Percentiles rank a stretch among this genome's conserved stretches.
phyloP scores from a whole-genome alignment of 2,329 filamentous ascomycete species.

The Xylariales sp. region DNA sequence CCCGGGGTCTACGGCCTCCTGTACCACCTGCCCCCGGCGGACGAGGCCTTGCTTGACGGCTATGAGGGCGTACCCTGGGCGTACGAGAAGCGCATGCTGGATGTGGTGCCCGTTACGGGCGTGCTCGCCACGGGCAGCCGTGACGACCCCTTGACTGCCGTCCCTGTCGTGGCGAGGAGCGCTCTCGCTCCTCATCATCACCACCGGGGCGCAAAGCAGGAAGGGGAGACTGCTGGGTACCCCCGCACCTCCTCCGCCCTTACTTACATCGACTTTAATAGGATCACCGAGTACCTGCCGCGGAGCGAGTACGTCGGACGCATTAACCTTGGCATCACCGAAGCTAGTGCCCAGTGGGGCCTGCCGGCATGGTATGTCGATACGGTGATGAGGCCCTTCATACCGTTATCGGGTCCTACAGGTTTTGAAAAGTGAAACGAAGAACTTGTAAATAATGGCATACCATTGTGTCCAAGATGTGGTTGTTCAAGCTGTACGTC shows the following conservation, averaged over 20 bases:
- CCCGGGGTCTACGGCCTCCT: constrained; percentile 53
- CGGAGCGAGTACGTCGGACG: constrained; percentile 55
- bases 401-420: too few species aligned
- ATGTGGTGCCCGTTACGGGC: constrained; percentile 26
- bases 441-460: too few species aligned
- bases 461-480: too few species aligned
- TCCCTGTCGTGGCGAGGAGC: too few species aligned
- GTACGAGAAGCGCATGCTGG: constrained; percentile 51
- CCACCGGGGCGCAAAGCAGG: too few species aligned
- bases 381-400: constrained; percentile 45
- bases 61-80: constrained; percentile 61
- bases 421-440: too few species aligned
- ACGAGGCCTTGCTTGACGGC: constrained; percentile 48
- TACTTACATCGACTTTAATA: constrained; percentile 54
- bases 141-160: too few species aligned
- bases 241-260: too few species aligned
- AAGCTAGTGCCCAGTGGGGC: constrained; percentile 49
- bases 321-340: constrained; percentile 60
- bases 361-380: constrained; percentile 53
- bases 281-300: constrained; percentile 34
- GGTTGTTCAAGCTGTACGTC: too few species aligned
- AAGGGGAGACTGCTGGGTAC: too few species aligned
- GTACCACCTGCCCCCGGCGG: constrained; percentile 44
- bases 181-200: too few species aligned
- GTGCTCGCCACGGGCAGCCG: too few species aligned